These are phyloP conservation scores for Elaeis guineensis DNA, from an alignment of 176 grass and related monocot species.

Conservation along the genomic window DNA sequence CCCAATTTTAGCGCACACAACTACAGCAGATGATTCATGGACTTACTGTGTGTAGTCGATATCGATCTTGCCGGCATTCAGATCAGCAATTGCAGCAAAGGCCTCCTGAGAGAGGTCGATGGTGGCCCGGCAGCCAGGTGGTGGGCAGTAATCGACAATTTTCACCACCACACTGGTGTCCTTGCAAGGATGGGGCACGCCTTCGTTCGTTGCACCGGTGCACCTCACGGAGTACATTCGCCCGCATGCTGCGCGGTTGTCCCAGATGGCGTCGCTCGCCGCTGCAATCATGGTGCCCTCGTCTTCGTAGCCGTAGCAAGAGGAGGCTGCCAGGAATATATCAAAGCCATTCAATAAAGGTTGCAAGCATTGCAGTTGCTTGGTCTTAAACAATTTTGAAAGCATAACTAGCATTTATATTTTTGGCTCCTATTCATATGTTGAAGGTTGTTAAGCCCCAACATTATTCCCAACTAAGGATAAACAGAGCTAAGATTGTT, in stretches of 20 bases:
- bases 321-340: conserved; percentile 27
- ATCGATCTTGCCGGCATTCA: conserved; percentile 34
- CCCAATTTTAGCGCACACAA: too few species aligned
- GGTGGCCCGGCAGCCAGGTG: conserved; percentile 17
- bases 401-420: too few species aligned
- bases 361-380: background rate
- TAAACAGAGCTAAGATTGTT: too few species aligned
- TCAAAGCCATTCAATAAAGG: too few species aligned
- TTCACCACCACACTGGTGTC: background rate
- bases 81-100: conserved; percentile 42
- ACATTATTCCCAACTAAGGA: too few species aligned
- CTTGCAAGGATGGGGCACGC: background rate
- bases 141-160: background rate
- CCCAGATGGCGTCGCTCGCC: conserved; percentile 29
- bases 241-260: conserved; percentile 36
- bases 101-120: conserved; percentile 55
- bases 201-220: background rate
- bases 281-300: conserved; percentile 46
- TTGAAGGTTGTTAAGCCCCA: too few species aligned
- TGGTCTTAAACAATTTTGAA: too few species aligned
- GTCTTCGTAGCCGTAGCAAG: conserved; percentile 28
- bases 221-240: background rate
- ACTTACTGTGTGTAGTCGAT: conserved; percentile 36
- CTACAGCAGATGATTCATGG: too few species aligned
- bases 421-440: too few species aligned